These are phyloP conservation scores for Gossypium schwendimanii DNA, from an alignment of 441 rosid species.

Conservation along the genomic window DNA sequence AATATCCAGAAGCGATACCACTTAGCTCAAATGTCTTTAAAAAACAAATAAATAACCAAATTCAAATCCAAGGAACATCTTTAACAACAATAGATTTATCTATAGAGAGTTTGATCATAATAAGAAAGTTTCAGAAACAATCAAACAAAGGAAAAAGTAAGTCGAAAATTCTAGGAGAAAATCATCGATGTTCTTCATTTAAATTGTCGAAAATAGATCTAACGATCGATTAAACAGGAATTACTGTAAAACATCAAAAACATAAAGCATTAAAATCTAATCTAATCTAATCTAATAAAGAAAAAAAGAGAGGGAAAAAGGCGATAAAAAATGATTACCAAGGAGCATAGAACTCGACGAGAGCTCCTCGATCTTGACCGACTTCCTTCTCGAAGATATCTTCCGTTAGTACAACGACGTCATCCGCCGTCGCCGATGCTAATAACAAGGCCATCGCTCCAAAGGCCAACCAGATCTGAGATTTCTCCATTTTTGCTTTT, in stretches of 20 bases:
- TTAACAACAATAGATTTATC: background rate
- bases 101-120: background rate
- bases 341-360: slow-evolving; percentile 98
- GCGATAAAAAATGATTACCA: slow-evolving; percentile 38
- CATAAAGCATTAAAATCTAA: background rate
- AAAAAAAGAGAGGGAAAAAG: background rate
- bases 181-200: background rate
- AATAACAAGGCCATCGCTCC: slow-evolving; percentile 44
- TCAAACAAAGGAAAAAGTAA: background rate
- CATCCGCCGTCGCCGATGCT: slow-evolving; percentile 58
- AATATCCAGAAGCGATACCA: background rate
- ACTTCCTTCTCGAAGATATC: slow-evolving; percentile 89
- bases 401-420: slow-evolving; percentile 76
- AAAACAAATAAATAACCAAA: background rate
- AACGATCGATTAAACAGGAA: slow-evolving; percentile 4
- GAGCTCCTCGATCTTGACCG: slow-evolving; percentile 84
- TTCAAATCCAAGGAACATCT: background rate
- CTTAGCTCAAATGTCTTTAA: background rate
- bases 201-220: background rate
- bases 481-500: slow-evolving; percentile 41
- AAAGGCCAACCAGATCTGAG: slow-evolving; percentile 66
- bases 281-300: background rate
- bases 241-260: background rate
- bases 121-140: background rate
- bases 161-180: background rate